Conservation (phyloP, 139 green algal species). For the Micromonas commoda region DNA sequence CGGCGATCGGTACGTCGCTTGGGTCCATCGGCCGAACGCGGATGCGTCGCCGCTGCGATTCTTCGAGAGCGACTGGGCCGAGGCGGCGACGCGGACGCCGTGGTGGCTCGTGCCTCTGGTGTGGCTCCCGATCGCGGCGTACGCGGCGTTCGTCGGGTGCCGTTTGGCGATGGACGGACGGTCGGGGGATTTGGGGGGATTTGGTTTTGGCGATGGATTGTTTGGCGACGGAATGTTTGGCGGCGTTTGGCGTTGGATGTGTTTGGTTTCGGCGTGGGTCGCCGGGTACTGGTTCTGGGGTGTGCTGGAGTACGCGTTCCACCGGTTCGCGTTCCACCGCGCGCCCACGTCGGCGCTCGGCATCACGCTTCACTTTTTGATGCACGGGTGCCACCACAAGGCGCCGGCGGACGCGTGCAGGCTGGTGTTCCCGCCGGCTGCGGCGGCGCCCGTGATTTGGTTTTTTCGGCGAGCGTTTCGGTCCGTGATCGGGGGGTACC, state of each 20-base stretch:
- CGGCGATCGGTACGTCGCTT: not conserved
- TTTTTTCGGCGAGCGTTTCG: too few species aligned
- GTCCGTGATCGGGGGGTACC: too few species aligned
- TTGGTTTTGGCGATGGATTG: not conserved
- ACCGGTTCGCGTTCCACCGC: constrained; percentile 86
- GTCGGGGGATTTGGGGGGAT: not conserved
- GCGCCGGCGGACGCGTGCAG: constrained; percentile 73
- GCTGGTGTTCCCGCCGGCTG: constrained; percentile 86
- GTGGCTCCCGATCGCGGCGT: constrained; percentile 66
- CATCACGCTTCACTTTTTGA: constrained; percentile 84
- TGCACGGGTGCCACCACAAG: constrained; percentile 96
- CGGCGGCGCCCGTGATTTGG: constrained; percentile 46
- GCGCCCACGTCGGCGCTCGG: constrained; percentile 17
- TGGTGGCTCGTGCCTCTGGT: constrained; percentile 81
- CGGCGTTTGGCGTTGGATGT: too few species aligned
- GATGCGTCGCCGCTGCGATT: constrained; percentile 42
- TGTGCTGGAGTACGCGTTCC: constrained; percentile 80
- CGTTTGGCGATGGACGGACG: not conserved
- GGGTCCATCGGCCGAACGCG: not conserved
- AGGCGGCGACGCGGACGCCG: constrained; percentile 59
- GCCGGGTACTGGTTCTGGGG: too few species aligned
- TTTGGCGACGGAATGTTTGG: too few species aligned
- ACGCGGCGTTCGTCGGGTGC: constrained; percentile 17
- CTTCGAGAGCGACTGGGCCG: constrained; percentile 55
- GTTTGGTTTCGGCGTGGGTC: too few species aligned